phyloP scores from a whole-genome alignment of 1,139 yeast species.

The Williopsis jadinii region DNA sequence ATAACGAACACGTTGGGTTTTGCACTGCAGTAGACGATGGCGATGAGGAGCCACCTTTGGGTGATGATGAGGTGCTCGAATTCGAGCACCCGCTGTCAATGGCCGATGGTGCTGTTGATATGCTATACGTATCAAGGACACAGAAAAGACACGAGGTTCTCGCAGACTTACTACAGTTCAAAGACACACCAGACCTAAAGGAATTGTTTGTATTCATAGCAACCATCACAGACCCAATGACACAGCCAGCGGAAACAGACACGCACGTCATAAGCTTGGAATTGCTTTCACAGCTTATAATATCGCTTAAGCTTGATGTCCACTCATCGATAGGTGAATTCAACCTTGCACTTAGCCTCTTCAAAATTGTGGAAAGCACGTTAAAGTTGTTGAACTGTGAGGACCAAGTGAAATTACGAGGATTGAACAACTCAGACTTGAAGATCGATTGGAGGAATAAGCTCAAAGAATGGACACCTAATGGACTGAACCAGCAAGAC shows the following conservation, averaged over 20 bases:
- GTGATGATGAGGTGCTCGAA: conserved; percentile 5
- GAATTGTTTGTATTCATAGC: conserved; percentile 26
- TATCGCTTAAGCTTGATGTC: conserved; percentile 25
- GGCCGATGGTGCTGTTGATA: conserved; percentile 20
- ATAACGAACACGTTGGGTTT: conserved; percentile 7
- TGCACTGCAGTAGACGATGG: conserved; percentile 3
- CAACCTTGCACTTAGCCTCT: conserved; percentile 37
- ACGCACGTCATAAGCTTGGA: conserved; percentile 45
- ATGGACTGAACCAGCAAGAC: conserved; percentile 28
- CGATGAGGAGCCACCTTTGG: not conserved
- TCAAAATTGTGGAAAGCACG: conserved; percentile 37
- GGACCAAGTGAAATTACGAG: conserved; percentile 39
- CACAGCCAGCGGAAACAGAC: conserved; percentile 64
- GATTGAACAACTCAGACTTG: conserved; percentile 37
- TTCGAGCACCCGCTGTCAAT: conserved; percentile 24
- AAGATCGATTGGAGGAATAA: conserved; percentile 33
- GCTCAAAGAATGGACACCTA: conserved; percentile 48
- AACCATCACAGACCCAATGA: conserved; percentile 54
- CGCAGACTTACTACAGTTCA: conserved; percentile 17
- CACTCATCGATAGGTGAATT: conserved; percentile 23
- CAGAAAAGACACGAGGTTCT: conserved; percentile 24
- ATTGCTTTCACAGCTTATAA: conserved; percentile 41
- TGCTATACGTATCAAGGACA: conserved; percentile 21
- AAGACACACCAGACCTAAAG: not conserved
- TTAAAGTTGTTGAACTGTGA: conserved; percentile 36